Base-by-base conservation (phyloP, 1,284 basidiomycete genomes). In the Ganoderma multipileum region DNA sequence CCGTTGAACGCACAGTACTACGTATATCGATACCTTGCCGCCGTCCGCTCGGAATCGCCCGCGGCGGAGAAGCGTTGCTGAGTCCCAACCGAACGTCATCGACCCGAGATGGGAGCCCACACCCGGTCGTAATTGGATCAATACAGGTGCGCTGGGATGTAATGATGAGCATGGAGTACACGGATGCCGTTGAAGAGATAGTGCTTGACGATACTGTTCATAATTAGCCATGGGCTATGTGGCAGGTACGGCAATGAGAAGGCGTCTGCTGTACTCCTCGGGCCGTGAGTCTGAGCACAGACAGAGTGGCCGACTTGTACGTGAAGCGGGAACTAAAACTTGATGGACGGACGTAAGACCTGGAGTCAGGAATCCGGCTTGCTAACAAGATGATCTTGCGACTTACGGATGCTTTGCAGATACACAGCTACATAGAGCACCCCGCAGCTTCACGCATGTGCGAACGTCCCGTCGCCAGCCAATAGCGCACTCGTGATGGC, bases 291-390 rank as follows among this genome's bases (percentile, higher is more conserved):
- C 33, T 18, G 20, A 36, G 36, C 55, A 36, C 33, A 38, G 11
- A 23, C 55, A 58, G 55, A 23, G n/a, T 36, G 55, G 55, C 55
- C 20, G 33, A 33, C 58, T 65, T 60, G 64, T 65, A 65, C 64
- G 64, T 61, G 64, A 61, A 50, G 44, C 36, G 64, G 64, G 33
- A 23, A 47, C 64, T 47, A 64, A 50, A 57, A 30, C 28, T 12
- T 57, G 55, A 36, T 57, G 55, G 58, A 61, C 57, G 30, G 41
- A 39, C 16, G 28, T 26, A n/a, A 42, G 41, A 6, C 16, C 30
- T 36, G 55, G 41, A 64, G 41, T 65, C 58, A 65, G 30, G 36
- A 42, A 64, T 30, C n/a, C 28, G 16, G 23, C 50, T 47, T 57
- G 44, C 57, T 39, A 12, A 38, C 28, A 33, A 23, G 42, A 58